These are phyloP conservation scores for Penicillium samsonianum DNA, from an alignment of 495 filamentous ascomycete genomes.

Conservation along the genomic window DNA sequence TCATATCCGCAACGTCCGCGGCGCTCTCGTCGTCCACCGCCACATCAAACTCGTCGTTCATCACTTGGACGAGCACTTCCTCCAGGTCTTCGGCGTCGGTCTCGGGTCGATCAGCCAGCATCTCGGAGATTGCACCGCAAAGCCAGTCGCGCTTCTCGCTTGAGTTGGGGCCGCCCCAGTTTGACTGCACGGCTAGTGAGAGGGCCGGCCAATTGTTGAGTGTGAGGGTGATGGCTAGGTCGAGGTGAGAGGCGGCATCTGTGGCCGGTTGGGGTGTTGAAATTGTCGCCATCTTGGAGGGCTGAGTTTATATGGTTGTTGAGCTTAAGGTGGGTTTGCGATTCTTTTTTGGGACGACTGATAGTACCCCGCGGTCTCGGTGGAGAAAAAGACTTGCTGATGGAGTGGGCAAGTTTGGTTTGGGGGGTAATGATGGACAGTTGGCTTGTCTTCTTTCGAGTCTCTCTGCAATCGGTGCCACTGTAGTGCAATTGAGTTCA, in stretches of 20 bases:
- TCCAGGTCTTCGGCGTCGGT: constrained; percentile 84
- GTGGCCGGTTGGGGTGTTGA: constrained; percentile 22
- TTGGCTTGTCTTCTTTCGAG: not conserved
- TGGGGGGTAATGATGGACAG: not conserved
- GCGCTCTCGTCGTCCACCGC: constrained; percentile 87
- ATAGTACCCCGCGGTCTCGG: constrained; percentile 18
- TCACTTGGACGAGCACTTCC: constrained; percentile 77
- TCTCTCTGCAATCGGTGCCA: not conserved
- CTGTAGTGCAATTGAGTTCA: constrained; percentile 5
- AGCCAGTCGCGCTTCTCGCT: constrained; percentile 95
- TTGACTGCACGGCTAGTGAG: constrained; percentile 78
- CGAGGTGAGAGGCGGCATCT: constrained; percentile 57
- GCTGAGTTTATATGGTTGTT: constrained; percentile 12
- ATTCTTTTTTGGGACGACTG: constrained; percentile 9
- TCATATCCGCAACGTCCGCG: constrained; percentile 67
- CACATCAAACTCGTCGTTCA: constrained; percentile 94
- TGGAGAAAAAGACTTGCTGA: not conserved
- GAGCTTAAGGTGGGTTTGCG: constrained; percentile 5
- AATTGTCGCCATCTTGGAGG: constrained; percentile 30
- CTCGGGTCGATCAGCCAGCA: constrained; percentile 69
- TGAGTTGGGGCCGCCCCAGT: constrained; percentile 86
- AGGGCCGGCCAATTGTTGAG: constrained; percentile 85
- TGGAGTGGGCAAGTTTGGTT: not conserved
- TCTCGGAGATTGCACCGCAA: constrained; percentile 81
- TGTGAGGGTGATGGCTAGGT: constrained; percentile 75